phyloP scores from a whole-genome alignment of 108 stramenopile species.

The Fragilaria radians region DNA sequence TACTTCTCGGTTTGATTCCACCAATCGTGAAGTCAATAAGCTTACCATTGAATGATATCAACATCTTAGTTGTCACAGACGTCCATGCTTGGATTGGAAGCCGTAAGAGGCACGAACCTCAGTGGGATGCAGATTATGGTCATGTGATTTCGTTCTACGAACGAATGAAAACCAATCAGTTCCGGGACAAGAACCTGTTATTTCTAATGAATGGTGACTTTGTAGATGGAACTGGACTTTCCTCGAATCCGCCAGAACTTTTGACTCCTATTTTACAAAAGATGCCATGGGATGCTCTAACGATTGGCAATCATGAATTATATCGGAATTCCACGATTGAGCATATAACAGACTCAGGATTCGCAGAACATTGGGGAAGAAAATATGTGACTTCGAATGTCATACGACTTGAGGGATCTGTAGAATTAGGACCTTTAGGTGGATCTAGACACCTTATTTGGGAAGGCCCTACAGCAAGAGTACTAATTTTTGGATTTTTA shows the following conservation, averaged over 20 bases:
- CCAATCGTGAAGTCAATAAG: too few species aligned
- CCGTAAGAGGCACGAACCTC: slow-evolving; percentile 41
- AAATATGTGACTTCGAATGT: slow-evolving; percentile 67
- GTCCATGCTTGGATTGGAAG: slow-evolving; percentile 72
- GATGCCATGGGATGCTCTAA: slow-evolving; percentile 70
- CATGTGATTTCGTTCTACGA: slow-evolving; percentile 62
- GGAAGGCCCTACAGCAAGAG: slow-evolving; percentile 28
- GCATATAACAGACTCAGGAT: slow-evolving; percentile 38
- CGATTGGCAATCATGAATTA: slow-evolving; percentile 76
- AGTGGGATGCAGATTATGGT: slow-evolving; percentile 64
- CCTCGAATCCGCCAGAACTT: slow-evolving; percentile 23
- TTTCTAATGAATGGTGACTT: slow-evolving; percentile 85
- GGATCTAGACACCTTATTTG: slow-evolving; percentile 21
- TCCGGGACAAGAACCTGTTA: slow-evolving; percentile 41
- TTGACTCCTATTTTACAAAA: slow-evolving; percentile 55
- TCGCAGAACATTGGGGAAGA: slow-evolving; percentile 64
- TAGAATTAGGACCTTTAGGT: neutral
- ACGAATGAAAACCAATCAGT: slow-evolving; percentile 21
- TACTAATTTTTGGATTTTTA: slow-evolving; percentile 74
- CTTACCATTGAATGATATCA: slow-evolving; percentile 46
- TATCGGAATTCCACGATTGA: slow-evolving; percentile 30
- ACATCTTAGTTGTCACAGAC: slow-evolving; percentile 62
- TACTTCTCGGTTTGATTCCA: too few species aligned
- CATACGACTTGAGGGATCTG: slow-evolving; percentile 5
- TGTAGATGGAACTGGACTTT: slow-evolving; percentile 69